Evolutionary conservation across 805 yeast genomes (phyloP), one percentile per base, ranked within the genome.

Genomic region (Peterozyma xylosa): DNA sequence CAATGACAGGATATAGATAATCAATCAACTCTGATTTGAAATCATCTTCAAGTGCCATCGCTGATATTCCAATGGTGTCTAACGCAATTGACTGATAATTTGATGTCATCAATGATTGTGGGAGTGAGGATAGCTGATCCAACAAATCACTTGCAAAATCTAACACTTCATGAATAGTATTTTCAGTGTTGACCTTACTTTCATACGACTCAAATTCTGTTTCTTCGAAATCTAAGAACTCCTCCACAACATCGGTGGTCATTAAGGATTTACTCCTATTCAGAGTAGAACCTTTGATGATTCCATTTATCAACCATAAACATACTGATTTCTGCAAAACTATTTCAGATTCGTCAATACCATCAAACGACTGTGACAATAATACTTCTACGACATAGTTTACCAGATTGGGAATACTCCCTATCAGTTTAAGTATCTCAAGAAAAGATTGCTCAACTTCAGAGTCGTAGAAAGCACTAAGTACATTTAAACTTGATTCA

Each of bases 1-100:
- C 89, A 21, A 90, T 69, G 0, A 89, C 71, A 0, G 91, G 84
- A 51, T 79, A 86, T 7, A 93, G 58, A 45, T 74, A 70, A 48
- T 87, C 95, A 48, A 86, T 75, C 30, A 91, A 60, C 45, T 83
- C 84, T 14, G 67, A 67, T 35, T 71, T 53, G 52, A 80, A 78
- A 1, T 64, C 71, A 1, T 50, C 42, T 1, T 66, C 66, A 48
- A 70, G 39, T 4, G 57, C 45, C 11, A 47, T 48, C n/a, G 65
- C 59, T 3, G 59, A 56, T 13, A 51, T 47, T 1, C 61, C 59
- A 34, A 80, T 66, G 0, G 80, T 54, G 41, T 70, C 71, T 4
- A 80, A 47, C 0, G 82, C 69, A 11, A 73, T 62, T 2, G 64
- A 56, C 36, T 60, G 62, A 9, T 70, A 50, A 32, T 54, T 50